Base-by-base conservation (phyloP, 331 rosid genomes). In the Cydonia oblonga region DNA sequence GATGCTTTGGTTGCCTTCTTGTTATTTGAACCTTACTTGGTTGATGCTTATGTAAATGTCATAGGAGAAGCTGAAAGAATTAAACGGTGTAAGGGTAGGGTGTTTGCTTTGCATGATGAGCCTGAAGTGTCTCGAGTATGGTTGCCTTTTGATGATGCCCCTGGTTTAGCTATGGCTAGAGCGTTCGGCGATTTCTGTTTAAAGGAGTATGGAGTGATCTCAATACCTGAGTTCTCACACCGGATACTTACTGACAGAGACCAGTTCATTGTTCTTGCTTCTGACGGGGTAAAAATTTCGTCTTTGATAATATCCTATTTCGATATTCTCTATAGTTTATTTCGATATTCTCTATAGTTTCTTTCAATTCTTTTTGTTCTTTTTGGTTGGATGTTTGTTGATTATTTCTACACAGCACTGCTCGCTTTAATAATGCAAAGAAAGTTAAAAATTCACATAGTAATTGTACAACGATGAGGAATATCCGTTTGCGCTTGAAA, bases 81-180 rank as follows among this genome's bases (percentile, higher is more conserved):
- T 20, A 89, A 89, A 80, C 76, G 72, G 24, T 95, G 97, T 64
- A 91, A 86, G 76, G 98, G 97, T 54, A 86, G 98, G 78, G 97
- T 91, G 38, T 95, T 95, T 85, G 93, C 97, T 61, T 68, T 95
- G 87, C 96, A 95, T 79, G 98, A 95, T 82, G 98, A 95, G 66
- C 98, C 98, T 53, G 97, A 88, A 88, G 98, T 95, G 71, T 77
- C 86, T 38, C 83, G 98, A 81, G 96, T 95, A 19, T 95, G 98
- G 96, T 72, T 95, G 80, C 97, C 98, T 10, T 91, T 80, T 70
- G 97, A 95, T 79, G 91, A 95, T 76, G 96, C 98, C 32, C 97
- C 97, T 33, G 98, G 97, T 23, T 81, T 95, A 82, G 98, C 98
- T 49, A 95, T 95, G 98, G 98, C 98, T 80, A 85, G 98, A 76